These are phyloP conservation scores for Tricholoma matsutake DNA, from an alignment of 768 basidiomycete genomes.

Conservation along the genomic window DNA sequence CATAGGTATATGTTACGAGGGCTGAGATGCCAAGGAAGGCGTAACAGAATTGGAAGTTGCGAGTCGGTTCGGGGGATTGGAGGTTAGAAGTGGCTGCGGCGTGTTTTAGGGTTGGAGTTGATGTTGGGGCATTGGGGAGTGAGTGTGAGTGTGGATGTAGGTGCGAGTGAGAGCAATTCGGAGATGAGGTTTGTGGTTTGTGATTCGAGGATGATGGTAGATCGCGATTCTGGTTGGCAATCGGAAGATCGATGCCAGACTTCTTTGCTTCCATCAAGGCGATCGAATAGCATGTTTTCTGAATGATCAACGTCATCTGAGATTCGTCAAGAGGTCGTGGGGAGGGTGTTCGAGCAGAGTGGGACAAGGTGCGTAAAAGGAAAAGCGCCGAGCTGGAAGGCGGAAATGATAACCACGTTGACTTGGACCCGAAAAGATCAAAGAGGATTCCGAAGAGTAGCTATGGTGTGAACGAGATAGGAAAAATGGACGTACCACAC, in stretches of 20 bases:
- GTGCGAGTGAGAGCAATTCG: background rate
- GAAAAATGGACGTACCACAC: too few relatives aligned
- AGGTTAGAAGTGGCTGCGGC: slow-evolving; percentile 63
- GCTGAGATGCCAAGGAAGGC: background rate
- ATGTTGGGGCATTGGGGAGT: slow-evolving; percentile 10
- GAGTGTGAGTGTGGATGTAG: too few relatives aligned
- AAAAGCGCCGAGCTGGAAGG: too few relatives aligned
- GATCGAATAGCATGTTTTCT: too few relatives aligned
- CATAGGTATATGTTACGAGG: slow-evolving; percentile 45
- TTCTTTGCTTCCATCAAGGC: slow-evolving; percentile 54
- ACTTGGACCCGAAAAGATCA: too few relatives aligned
- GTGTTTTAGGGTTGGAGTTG: background rate
- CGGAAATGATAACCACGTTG: too few relatives aligned
- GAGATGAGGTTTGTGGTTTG: slow-evolving; percentile 29
- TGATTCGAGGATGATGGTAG: slow-evolving; percentile 19
- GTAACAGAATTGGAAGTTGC: slow-evolving; percentile 30
- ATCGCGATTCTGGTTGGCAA: slow-evolving; percentile 16
- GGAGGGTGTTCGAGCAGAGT: too few relatives aligned
- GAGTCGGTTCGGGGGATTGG: slow-evolving; percentile 37
- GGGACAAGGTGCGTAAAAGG: too few relatives aligned
- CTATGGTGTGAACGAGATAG: too few relatives aligned
- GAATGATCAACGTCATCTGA: too few relatives aligned
- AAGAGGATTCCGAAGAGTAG: too few relatives aligned
- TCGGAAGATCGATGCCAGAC: slow-evolving; percentile 60
- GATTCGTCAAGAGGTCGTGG: too few relatives aligned